These are phyloP conservation scores for Ilyonectria destructans DNA, from an alignment of 2,329 filamentous ascomycete species.

Conservation along the genomic window DNA sequence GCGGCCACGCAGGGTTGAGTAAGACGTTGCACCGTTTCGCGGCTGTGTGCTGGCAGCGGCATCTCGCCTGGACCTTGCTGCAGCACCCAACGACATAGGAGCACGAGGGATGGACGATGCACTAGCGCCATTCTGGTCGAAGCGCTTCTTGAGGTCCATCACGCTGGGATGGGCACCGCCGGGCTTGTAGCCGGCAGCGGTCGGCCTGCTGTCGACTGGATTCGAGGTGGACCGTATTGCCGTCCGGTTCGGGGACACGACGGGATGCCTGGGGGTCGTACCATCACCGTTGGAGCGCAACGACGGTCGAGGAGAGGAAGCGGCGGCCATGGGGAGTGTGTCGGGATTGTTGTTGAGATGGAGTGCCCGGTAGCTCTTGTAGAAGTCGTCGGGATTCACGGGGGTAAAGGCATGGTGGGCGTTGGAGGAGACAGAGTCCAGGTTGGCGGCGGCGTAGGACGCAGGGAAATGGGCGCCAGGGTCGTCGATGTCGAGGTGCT, in stretches of 20 bases:
- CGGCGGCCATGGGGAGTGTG: slow-evolving; percentile 55
- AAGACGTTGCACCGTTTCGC: slow-evolving; percentile 57
- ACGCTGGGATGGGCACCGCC: slow-evolving; percentile 75
- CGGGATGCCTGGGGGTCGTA: slow-evolving; percentile 64
- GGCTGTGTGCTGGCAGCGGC: slow-evolving; percentile 53
- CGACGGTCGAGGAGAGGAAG: slow-evolving; percentile 61
- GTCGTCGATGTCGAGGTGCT: slow-evolving; percentile 41
- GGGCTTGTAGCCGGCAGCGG: slow-evolving; percentile 51
- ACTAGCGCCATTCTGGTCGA: slow-evolving; percentile 74
- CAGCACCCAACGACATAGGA: slow-evolving; percentile 54
- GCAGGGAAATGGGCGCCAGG: slow-evolving; percentile 42
- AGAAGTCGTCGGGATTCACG: slow-evolving; percentile 71
- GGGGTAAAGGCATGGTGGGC: slow-evolving; percentile 59
- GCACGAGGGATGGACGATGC: slow-evolving; percentile 56
- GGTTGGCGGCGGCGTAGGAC: slow-evolving; percentile 43
- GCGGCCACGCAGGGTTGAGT: slow-evolving; percentile 59
- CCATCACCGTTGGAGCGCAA: slow-evolving; percentile 68
- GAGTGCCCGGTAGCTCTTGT: slow-evolving; percentile 64
- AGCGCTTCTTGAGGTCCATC: slow-evolving; percentile 85
- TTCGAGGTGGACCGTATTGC: slow-evolving; percentile 71
- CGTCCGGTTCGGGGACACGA: slow-evolving; percentile 58
- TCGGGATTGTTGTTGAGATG: slow-evolving; percentile 56
- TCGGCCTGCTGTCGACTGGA: slow-evolving; percentile 65
- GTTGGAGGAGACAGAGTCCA: slow-evolving; percentile 43
- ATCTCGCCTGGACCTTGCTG: slow-evolving; percentile 53